Evolutionary conservation across 306 rosid species (phyloP).

Genomic region (Mucuna pruriens): DNA sequence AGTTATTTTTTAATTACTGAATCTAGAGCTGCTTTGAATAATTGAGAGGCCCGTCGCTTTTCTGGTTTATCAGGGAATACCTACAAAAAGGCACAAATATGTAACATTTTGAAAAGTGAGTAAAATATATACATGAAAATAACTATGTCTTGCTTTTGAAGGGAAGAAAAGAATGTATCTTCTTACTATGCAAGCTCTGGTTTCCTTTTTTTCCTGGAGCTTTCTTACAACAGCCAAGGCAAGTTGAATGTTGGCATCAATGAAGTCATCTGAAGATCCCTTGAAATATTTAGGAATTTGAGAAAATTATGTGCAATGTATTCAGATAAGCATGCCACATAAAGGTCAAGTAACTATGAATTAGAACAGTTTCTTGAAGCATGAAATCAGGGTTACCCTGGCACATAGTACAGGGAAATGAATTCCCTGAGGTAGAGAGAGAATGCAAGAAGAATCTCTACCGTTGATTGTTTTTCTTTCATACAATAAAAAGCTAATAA

Average conservation of each 20-base stretch:
- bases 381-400: slow-evolving; percentile 28
- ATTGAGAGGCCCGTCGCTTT: slow-evolving; percentile 77
- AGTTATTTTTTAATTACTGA: slow-evolving; percentile 56
- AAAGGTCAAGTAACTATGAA: slow-evolving; percentile 45
- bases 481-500: too few relatives aligned
- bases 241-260: slow-evolving; percentile 93
- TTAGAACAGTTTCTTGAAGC: slow-evolving; percentile 41
- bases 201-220: slow-evolving; percentile 75
- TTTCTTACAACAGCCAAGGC: slow-evolving; percentile 86
- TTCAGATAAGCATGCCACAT: slow-evolving; percentile 48
- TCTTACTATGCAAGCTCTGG: slow-evolving; percentile 82
- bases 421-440: too few relatives aligned
- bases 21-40: slow-evolving; percentile 89
- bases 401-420: not conserved
- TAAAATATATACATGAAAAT: not conserved
- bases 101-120: slow-evolving; percentile 18
- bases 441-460: too few relatives aligned
- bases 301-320: slow-evolving; percentile 67
- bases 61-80: slow-evolving; percentile 97
- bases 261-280: slow-evolving; percentile 99
- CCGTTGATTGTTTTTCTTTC: too few relatives aligned
- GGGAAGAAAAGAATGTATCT: slow-evolving; percentile 31
- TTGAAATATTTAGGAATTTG: slow-evolving; percentile 88
- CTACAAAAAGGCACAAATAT: slow-evolving; percentile 49
- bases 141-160: slow-evolving; percentile 16